Evolutionary conservation across 768 basidiomycete genomes (phyloP).

Genomic region (Rubroboletus satanas): DNA sequence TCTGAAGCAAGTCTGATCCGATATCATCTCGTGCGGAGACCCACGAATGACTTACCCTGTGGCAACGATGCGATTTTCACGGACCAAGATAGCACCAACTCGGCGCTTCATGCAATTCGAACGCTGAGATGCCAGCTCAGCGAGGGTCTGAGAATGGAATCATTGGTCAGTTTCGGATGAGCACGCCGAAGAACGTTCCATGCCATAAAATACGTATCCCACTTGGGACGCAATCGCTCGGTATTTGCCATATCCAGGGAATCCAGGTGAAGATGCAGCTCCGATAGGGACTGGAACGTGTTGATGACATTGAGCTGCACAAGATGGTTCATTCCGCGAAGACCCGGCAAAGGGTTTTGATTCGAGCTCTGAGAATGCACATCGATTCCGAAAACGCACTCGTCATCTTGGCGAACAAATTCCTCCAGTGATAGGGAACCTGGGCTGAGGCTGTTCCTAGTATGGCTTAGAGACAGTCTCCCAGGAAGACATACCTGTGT

Average conservation of each 20-base stretch:
- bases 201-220: constrained; percentile 99
- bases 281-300: constrained; percentile 50
- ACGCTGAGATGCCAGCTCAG: constrained; percentile 81
- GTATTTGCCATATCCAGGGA: constrained; percentile 63
- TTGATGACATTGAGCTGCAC: constrained; percentile 63
- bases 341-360: constrained; percentile 4
- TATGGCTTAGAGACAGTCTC: not conserved
- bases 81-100: constrained; percentile 90
- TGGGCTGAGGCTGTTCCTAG: constrained; percentile 17
- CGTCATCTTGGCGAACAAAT: constrained; percentile 75
- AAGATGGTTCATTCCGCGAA: constrained; percentile 37
- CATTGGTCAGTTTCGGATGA: constrained; percentile 4
- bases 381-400: constrained; percentile 52
- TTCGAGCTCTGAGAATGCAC: constrained; percentile 19
- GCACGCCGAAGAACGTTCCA: constrained; percentile 12
- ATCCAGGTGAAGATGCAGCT: constrained; percentile 62
- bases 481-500: constrained; percentile 38
- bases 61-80: constrained; percentile 72
- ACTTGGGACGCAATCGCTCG: constrained; percentile 78
- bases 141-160: constrained; percentile 60
- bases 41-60: constrained; percentile 54
- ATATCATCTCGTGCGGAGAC: not conserved
- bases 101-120: constrained; percentile 98
- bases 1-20: constrained; percentile 35
- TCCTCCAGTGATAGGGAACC: constrained; percentile 50